phyloP scores from a whole-genome alignment of 768 basidiomycete species.

The Paxillus ammoniavirescens region DNA sequence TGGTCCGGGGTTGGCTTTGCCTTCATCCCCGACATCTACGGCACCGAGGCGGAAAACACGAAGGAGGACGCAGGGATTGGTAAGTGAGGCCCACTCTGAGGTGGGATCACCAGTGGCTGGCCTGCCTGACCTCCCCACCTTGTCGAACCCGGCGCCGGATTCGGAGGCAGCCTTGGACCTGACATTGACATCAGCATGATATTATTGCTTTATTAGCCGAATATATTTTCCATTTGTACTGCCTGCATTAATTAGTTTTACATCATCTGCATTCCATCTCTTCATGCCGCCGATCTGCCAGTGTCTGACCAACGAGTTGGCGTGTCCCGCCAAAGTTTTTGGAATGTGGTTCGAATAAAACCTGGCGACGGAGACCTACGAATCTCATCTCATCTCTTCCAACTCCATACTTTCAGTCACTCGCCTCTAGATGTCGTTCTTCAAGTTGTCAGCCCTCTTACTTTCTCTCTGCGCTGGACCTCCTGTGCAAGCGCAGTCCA shows the following conservation, averaged over 20 bases:
- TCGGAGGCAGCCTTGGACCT: constrained; percentile 23
- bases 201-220: constrained; percentile 21
- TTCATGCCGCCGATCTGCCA: neutral
- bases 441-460: constrained; percentile 16
- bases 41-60: constrained; percentile 28
- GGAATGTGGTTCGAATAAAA: constrained; percentile 11
- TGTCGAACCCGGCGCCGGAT: constrained; percentile 29
- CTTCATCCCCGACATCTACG: constrained; percentile 47
- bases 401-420: neutral
- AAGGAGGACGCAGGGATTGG: constrained; percentile 34
- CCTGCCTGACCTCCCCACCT: constrained; percentile 24
- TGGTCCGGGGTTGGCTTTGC: constrained; percentile 37
- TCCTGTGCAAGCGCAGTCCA: constrained; percentile 46
- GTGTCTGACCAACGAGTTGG: neutral
- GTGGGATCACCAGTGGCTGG: constrained; percentile 22
- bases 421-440: constrained; percentile 12
- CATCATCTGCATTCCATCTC: constrained; percentile 15
- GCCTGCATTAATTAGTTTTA: constrained; percentile 22
- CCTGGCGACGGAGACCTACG: neutral
- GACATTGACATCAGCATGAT: constrained; percentile 17
- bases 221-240: constrained; percentile 31
- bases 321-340: neutral
- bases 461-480: constrained; percentile 37
- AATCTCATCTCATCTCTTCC: neutral
- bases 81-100: constrained; percentile 31